phyloP scores from a whole-genome alignment of 2,329 filamentous ascomycete genomes.

The Pezicula carpinea region DNA sequence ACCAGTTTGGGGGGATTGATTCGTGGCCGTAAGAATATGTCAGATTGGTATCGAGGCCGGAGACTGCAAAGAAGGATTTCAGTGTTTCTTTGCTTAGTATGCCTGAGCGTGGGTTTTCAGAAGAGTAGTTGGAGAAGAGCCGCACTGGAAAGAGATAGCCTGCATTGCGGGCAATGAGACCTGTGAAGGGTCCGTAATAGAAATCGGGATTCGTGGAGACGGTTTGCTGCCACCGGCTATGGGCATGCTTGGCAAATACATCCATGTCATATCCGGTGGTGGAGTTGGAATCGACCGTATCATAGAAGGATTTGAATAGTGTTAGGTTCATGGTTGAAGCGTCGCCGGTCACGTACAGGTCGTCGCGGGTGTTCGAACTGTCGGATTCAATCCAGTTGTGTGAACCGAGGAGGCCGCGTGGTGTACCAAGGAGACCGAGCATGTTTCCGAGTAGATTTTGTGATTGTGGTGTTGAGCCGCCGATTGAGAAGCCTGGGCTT shows the following conservation, averaged over 20 bases:
- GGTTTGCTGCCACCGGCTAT: constrained; percentile 42
- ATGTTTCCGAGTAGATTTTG: constrained; percentile 20
- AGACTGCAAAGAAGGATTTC: constrained; percentile 26
- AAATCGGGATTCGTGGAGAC: constrained; percentile 47
- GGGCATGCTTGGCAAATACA: constrained; percentile 39
- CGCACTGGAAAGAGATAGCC: constrained; percentile 40
- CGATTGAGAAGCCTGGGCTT: constrained; percentile 39
- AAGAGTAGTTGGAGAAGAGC: constrained; percentile 39
- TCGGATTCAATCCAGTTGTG: constrained; percentile 54
- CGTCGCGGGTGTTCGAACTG: constrained; percentile 45
- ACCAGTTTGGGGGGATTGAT: constrained; percentile 23
- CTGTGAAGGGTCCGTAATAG: constrained; percentile 48
- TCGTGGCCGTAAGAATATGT: constrained; percentile 13
- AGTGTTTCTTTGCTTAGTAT: constrained; percentile 31
- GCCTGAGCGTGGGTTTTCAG: constrained; percentile 43
- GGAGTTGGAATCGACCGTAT: no score
- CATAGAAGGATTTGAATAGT: no score
- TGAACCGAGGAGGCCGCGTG: constrained; percentile 43
- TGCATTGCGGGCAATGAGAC: constrained; percentile 43
- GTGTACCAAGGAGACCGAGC: constrained; percentile 38
- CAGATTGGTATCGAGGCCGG: constrained; percentile 18
- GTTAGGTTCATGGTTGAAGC: constrained; percentile 9
- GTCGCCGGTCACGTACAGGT: constrained; percentile 36
- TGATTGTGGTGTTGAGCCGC: constrained; percentile 17
- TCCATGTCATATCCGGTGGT: constrained; percentile 42